phyloP scores from a whole-genome alignment of 1,284 basidiomycete genomes.

The Cryptococcus amylolentus region DNA sequence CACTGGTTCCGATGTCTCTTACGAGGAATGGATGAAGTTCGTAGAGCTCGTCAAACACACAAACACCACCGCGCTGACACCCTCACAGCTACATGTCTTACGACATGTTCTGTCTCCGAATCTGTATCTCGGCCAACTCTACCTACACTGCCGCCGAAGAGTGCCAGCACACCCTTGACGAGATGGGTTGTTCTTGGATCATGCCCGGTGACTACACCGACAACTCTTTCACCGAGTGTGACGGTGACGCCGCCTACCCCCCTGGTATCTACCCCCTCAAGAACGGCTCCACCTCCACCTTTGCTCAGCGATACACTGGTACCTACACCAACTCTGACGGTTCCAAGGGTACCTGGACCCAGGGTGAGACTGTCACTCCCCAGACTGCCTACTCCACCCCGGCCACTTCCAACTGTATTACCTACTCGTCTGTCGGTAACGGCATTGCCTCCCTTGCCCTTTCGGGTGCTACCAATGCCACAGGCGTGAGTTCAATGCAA shows the following conservation, averaged over 20 bases:
- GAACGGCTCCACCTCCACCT: constrained; percentile 47
- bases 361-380: constrained; percentile 48
- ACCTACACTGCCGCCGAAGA: constrained; percentile 40
- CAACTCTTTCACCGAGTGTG: constrained; percentile 50
- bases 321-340: constrained; percentile 35
- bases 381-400: constrained; percentile 40
- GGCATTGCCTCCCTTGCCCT: constrained; percentile 25
- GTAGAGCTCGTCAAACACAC: background rate
- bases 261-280: constrained; percentile 46
- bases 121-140: constrained; percentile 48
- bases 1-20: constrained; percentile 52
- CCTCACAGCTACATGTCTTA: constrained; percentile 47
- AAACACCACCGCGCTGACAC: background rate
- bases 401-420: constrained; percentile 47
- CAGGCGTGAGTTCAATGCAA: background rate
- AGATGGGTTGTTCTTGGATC: constrained; percentile 52
- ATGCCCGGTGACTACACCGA: constrained; percentile 52
- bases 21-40: constrained; percentile 54
- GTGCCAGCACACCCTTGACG: constrained; percentile 49
- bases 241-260: constrained; percentile 49
- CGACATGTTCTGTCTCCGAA: constrained; percentile 50
- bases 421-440: constrained; percentile 45
- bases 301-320: constrained; percentile 51
- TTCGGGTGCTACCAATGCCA: constrained; percentile 14
- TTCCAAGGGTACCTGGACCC: constrained; percentile 32